Percentiles rank a stretch among this genome's conserved stretches.
These are phyloP conservation scores for Peronospora belbahrii DNA, from an alignment of 352 stramenopile genomes.

Conservation along the genomic window DNA sequence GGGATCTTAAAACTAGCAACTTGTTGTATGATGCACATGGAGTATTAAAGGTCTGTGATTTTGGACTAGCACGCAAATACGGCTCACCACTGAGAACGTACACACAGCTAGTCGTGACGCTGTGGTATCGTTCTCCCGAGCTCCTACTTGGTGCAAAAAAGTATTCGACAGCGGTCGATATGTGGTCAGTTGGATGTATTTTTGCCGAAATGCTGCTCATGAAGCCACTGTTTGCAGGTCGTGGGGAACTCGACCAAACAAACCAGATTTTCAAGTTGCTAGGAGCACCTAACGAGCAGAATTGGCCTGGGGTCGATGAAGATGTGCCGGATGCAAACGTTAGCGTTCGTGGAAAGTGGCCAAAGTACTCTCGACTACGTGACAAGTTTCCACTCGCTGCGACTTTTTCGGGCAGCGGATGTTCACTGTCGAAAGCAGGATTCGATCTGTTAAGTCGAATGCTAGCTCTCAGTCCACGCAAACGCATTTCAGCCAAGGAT, in stretches of 20 bases:
- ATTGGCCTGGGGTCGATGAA: slow-evolving; percentile 77
- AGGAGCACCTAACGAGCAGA: slow-evolving; percentile 83
- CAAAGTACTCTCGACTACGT: slow-evolving; percentile 52
- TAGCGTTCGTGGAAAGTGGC: slow-evolving; percentile 53
- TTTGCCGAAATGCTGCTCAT: slow-evolving; percentile 94
- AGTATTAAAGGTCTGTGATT: slow-evolving; percentile 80
- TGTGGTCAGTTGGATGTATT: slow-evolving; percentile 96
- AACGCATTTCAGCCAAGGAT: slow-evolving; percentile 72
- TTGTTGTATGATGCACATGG: slow-evolving; percentile 89
- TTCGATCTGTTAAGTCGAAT: slow-evolving; percentile 63
- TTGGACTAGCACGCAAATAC: slow-evolving; percentile 79
- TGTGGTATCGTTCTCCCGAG: slow-evolving; percentile 94
- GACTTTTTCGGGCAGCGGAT: slow-evolving; percentile 43
- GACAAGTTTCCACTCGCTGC: slow-evolving; percentile 73
- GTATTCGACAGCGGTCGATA: slow-evolving; percentile 94
- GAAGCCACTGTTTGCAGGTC: slow-evolving; percentile 89
- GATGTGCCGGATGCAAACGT: slow-evolving; percentile 54
- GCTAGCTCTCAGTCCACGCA: slow-evolving; percentile 59
- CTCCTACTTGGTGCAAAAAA: slow-evolving; percentile 86
- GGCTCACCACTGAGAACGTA: slow-evolving; percentile 66
- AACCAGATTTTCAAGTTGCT: slow-evolving; percentile 94
- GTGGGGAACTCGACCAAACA: slow-evolving; percentile 94
- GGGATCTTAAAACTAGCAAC: slow-evolving; percentile 98
- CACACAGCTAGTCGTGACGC: slow-evolving; percentile 91
- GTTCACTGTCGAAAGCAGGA: slow-evolving; percentile 62